Evolutionary conservation across 2,329 filamentous ascomycete genomes (phyloP), one percentile per base, ranked within the genome.

Genomic region (Colletotrichum sp.): DNA sequence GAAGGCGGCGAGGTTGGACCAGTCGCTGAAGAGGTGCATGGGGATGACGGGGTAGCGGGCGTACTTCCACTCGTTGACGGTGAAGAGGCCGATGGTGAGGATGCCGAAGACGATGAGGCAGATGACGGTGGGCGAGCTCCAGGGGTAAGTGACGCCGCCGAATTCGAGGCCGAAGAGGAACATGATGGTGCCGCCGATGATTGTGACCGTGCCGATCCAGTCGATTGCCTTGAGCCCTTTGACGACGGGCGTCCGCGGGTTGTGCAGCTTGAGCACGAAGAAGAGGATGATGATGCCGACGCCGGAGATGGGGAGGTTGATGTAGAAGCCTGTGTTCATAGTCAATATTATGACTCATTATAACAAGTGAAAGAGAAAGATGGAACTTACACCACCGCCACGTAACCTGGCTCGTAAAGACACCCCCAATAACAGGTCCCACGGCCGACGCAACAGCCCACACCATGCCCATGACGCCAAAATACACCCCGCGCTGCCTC

Each of bases 31-130:
- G 0, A 95, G 85, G 4, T 86, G 86, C 71, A 94, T 84, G 0
- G 94, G 94, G 79, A 95, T 93, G n/a, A 96, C 85, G 0, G 94
- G 94, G 79, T 92, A 90, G 70, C 87, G 87, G 5, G 93, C 93
- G 10, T 95, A 80, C 69, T 89, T 89, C 82, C 89, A 90, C 83
- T 96, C 94, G 78, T 90, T 90, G 77, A 92, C 83, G 57, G 94
- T 81, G 80, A 95, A 90, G 18, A 90, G 57, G 13, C 76, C 82
- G 6, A 90, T 84, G 2, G 88, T 86, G 13, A 90, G 78, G 52
- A 86, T 78, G 49, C 92, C 92, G 79, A 94, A 92, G 65, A 94
- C 85, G 72, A 94, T 84, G 36, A 94, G 87, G 80, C 91, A 92
- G 64, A 94, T 84, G 16, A 94, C 91, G 3, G 87, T 89, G 0